phyloP scores from a whole-genome alignment of 2,329 filamentous ascomycete species.

The Stemphylium beticola region DNA sequence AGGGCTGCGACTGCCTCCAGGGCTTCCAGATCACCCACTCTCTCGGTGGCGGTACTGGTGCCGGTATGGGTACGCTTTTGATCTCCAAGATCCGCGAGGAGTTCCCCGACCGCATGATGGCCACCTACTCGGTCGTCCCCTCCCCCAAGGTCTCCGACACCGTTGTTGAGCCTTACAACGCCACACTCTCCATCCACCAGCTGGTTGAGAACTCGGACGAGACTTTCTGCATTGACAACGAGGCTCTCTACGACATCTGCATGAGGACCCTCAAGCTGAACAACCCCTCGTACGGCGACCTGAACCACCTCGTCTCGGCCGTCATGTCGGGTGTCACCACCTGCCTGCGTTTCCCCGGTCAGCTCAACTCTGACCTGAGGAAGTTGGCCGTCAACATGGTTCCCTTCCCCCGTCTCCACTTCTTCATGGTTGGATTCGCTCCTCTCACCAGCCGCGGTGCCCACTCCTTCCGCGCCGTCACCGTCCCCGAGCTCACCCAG shows the following conservation, averaged over 20 bases:
- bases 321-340: constrained; percentile 99
- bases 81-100: constrained; percentile 99
- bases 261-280: constrained; percentile 99
- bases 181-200: constrained; percentile 98
- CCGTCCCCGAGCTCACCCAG: constrained; percentile 97
- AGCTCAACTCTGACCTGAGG: constrained; percentile 99
- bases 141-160: constrained; percentile 99
- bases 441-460: constrained; percentile 93
- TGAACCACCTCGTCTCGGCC: constrained; percentile 99
- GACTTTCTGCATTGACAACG: constrained; percentile 99
- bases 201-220: constrained; percentile 99
- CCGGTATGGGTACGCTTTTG: constrained; percentile 98
- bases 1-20: constrained; percentile 99
- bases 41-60: constrained; percentile 99
- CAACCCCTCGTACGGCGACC: constrained; percentile 97
- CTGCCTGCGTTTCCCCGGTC: constrained; percentile 97
- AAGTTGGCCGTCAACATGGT: constrained; percentile 99
- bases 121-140: constrained; percentile 97
- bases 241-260: constrained; percentile 99
- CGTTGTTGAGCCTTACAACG: constrained; percentile 99
- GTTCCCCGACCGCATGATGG: constrained; percentile 99
- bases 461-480: constrained; percentile 95
- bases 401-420: constrained; percentile 99
- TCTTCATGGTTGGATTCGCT: constrained; percentile 99
- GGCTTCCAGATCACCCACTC: constrained; percentile 99